Evolutionary conservation across 768 basidiomycete genomes (phyloP).

Genomic region (Leucosporidium scottii): DNA sequence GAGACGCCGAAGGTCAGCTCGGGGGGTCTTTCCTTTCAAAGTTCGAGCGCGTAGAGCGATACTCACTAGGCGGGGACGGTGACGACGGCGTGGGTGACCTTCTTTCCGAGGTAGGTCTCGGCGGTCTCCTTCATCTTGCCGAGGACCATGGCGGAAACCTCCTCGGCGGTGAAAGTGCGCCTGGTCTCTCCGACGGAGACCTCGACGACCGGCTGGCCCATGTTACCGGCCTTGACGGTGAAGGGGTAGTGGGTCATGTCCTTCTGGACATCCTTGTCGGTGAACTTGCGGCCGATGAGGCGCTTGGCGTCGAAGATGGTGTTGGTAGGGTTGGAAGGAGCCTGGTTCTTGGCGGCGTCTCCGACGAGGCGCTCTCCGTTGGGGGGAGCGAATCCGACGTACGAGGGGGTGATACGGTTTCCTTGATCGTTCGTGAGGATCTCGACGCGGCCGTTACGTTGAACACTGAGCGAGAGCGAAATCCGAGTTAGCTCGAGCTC

Average conservation of each 20-base stretch:
- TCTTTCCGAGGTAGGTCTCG: conserved; percentile 91
- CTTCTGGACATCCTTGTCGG: conserved; percentile 69
- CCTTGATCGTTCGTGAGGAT: conserved; percentile 96
- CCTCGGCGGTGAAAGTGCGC: conserved; percentile 56
- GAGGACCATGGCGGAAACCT: conserved; percentile 86
- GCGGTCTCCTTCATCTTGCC: conserved; percentile 99
- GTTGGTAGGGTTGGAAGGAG: conserved; percentile 78
- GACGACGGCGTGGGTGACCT: conserved; percentile 94
- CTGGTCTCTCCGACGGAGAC: conserved; percentile 59
- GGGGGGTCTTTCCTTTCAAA: no score
- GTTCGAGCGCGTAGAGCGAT: no score
- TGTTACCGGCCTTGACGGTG: conserved; percentile 37
- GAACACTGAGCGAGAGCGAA: conserved; percentile 52
- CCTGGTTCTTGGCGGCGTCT: conserved; percentile 92
- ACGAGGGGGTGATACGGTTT: conserved; percentile 88
- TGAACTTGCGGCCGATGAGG: conserved; percentile 50
- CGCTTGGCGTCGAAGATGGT: conserved; percentile 97
- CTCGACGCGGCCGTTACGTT: conserved; percentile 76
- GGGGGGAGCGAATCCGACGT: conserved; percentile 30
- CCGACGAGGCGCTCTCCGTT: conserved; percentile 55
- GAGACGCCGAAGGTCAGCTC: neutral
- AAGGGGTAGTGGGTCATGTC: conserved; percentile 69
- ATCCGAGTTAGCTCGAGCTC: no score
- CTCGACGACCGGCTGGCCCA: conserved; percentile 37
- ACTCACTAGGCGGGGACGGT: conserved; percentile 87